Evolutionary conservation across 192 early-diverging fungal genomes (phyloP).

Genomic region (Umbelopsis sp.): DNA sequence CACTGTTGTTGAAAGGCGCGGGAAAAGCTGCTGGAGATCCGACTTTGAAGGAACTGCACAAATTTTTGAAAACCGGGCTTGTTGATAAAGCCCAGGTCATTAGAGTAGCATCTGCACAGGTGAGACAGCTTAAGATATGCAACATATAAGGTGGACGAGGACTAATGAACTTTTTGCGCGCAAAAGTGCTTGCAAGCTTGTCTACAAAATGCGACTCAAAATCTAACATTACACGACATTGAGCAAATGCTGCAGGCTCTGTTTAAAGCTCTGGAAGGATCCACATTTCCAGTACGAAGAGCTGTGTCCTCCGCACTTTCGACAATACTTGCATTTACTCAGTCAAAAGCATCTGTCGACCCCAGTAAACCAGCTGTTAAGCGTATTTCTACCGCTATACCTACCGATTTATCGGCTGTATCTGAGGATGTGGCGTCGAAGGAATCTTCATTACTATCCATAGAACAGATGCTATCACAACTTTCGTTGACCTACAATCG

Average conservation of each 20-base stretch:
- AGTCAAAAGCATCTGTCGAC: constrained; percentile 41
- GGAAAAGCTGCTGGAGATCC: constrained; percentile 72
- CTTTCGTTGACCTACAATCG: constrained; percentile 66
- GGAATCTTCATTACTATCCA: constrained; percentile 42
- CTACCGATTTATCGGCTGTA: not conserved
- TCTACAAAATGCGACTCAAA: constrained; percentile 36
- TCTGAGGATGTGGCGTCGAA: constrained; percentile 21
- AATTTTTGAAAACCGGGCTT: constrained; percentile 63
- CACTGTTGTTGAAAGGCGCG: constrained; percentile 68
- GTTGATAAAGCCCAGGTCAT: constrained; percentile 75
- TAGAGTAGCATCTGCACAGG: constrained; percentile 66
- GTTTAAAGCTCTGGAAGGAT: constrained; percentile 56
- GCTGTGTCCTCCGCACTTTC: constrained; percentile 54
- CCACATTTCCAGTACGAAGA: constrained; percentile 51
- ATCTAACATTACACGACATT: constrained; percentile 56
- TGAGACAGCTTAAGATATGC: constrained; percentile 28
- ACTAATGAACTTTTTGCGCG: not conserved
- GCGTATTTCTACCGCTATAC: constrained; percentile 31
- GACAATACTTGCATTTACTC: constrained; percentile 56
- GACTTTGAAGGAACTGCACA: constrained; percentile 73
- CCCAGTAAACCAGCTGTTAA: constrained; percentile 35
- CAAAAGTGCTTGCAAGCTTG: constrained; percentile 39
- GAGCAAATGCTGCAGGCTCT: constrained; percentile 49
- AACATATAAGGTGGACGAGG: not conserved
- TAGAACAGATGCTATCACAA: constrained; percentile 71